Evolutionary conservation across 208 protist genomes (phyloP).

Genomic region (Leptomonas pyrrhocoris): DNA sequence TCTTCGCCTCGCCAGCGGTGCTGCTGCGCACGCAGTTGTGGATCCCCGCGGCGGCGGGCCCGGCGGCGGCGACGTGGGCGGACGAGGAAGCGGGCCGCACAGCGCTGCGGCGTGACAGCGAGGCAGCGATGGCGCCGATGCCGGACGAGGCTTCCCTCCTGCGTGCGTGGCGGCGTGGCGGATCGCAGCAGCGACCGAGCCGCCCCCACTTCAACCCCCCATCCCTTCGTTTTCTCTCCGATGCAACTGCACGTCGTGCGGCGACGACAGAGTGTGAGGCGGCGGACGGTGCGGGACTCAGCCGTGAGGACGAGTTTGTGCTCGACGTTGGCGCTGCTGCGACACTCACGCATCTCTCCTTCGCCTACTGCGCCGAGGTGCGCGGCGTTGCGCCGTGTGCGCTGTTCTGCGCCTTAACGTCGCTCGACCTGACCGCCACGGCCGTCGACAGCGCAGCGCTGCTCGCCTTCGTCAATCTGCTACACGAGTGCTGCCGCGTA

Average conservation of each 20-base stretch:
- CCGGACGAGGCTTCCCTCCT: constrained; percentile 27
- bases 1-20: constrained; percentile 7
- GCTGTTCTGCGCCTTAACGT: constrained; percentile 11
- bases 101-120: background rate
- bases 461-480: constrained; percentile 28
- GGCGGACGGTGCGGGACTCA: background rate
- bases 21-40: constrained; percentile 12
- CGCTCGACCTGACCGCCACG: constrained; percentile 32
- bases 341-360: constrained; percentile 18
- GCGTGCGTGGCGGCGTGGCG: constrained; percentile 10
- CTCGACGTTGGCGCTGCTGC: background rate
- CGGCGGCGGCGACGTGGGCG: background rate
- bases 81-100: constrained; percentile 1
- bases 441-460: constrained; percentile 40
- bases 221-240: background rate
- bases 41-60: background rate
- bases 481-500: constrained; percentile 17
- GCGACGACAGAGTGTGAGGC: background rate
- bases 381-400: constrained; percentile 33
- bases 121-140: background rate
- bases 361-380: constrained; percentile 33
- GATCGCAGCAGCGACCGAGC: no score
- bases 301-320: background rate
- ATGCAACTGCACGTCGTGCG: background rate
- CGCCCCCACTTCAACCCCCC: no score